Percentiles rank a stretch among this genome's conserved stretches.
Conservation (phyloP, 306 rosid species). For the Malus asiatica region DNA sequence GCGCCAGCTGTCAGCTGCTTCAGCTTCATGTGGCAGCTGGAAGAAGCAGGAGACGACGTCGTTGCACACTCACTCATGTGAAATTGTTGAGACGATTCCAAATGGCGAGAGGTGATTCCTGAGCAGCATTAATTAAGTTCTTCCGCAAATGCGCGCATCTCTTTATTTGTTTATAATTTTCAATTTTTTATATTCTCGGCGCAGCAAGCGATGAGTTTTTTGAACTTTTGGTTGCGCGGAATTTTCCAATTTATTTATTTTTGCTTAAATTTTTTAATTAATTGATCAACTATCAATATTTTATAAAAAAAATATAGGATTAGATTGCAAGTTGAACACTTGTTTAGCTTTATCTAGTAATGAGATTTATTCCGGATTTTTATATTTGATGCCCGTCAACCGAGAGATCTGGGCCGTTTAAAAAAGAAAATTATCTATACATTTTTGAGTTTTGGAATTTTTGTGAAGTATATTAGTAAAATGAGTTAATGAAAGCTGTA, state of each 20-base stretch:
- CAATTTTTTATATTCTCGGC: not conserved
- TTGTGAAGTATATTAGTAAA: rapidly evolving
- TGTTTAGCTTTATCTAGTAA: too few species aligned
- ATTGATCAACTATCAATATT: not conserved
- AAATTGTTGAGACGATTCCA: not conserved
- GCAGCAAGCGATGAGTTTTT: not conserved
- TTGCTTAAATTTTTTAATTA: too few species aligned
- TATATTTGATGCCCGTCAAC: rapidly evolving
- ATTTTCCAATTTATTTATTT: not conserved
- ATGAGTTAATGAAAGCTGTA: rapidly evolving
- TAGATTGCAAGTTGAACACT: too few species aligned
- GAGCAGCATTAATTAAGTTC: not conserved
- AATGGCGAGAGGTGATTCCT: not conserved
- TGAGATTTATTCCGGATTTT: too few species aligned
- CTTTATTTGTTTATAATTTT: not conserved
- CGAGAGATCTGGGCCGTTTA: too few species aligned
- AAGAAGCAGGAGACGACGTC: not conserved
- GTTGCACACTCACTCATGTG: not conserved
- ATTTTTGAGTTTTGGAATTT: rapidly evolving
- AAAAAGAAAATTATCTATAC: too few species aligned
- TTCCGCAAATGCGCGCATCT: not conserved
- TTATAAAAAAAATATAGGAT: too few species aligned
- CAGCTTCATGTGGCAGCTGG: not conserved
- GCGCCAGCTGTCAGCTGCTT: not conserved
- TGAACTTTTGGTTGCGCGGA: not conserved